Base-by-base conservation (phyloP, 1,284 basidiomycete species). In the Puccinia coronata region DNA sequence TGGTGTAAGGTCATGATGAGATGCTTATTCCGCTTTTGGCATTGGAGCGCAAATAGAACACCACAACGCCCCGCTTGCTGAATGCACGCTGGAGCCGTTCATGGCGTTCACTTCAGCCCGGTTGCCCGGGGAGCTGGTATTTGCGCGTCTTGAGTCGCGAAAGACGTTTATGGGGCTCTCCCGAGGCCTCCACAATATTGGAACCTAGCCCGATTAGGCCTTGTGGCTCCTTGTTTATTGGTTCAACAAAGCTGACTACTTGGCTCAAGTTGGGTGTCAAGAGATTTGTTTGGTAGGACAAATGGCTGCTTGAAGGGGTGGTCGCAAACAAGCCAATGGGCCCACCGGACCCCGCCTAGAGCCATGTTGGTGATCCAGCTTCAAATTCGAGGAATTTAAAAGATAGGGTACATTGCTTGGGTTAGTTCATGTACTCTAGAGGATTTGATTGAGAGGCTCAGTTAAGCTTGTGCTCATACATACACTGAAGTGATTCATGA, bases 81-180 rank as follows among this genome's bases (percentile, higher is more conserved):
- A 71, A 71, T 6, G 28, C 51, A 12, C 69, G 47, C 4, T 71
- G 69, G n/a, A 71, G 69, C 69, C 69, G 51, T 20, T 70, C n/a
- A 8, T 36, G 67, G 1, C 67, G 67, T 31, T 70, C 67, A 14
- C 0, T 9, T 2, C 28, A 51, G 67, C 67, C 41, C 1, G 67
- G 67, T 20, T 49, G 49, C 4, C 67, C 67, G 0, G 67, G 67
- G 3, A 51, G 31, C 9, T 41, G 36, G 18, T 65, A 65, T n/a
- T 70, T 43, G 18, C 20, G 67, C 0, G 43, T 5, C 12, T 51
- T 18, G 43, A 20, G 43, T 5, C 1, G 39, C 14, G 65, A 12
- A 36, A 14, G 59, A 31, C 9, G 34, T 4, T 9, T 39, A 2
- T 3, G 31, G 67, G 12, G 28, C 8, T 69, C 43, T 3, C 49